These are phyloP conservation scores for Aspergillus homomorphus DNA, from an alignment of 495 filamentous ascomycete species.

Conservation along the genomic window DNA sequence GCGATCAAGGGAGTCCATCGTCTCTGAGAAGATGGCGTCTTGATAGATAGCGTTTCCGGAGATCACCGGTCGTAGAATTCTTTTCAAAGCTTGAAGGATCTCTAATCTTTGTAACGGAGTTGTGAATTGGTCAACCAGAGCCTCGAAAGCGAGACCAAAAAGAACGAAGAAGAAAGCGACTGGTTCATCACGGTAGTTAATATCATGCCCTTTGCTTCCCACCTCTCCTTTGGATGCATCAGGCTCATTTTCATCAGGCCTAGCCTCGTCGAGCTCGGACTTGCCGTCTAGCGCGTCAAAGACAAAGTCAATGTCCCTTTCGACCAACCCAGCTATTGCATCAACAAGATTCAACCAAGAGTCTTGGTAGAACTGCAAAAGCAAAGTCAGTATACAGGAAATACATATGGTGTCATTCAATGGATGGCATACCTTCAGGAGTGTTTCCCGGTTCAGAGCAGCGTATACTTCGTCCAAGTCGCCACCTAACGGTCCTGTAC, in stretches of 20 bases:
- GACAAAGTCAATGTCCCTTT: conserved; percentile 94
- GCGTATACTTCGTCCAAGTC: conserved; percentile 89
- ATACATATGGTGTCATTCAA: not conserved
- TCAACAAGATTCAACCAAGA: conserved; percentile 96
- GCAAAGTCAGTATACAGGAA: conserved; percentile 21
- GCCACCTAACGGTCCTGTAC: conserved; percentile 62
- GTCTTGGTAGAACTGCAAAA: conserved; percentile 81
- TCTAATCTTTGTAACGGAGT: conserved; percentile 78
- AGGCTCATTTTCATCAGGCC: conserved; percentile 37
- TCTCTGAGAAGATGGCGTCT: conserved; percentile 93
- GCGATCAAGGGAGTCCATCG: conserved; percentile 93
- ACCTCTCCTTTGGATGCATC: conserved; percentile 37
- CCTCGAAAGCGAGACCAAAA: conserved; percentile 94
- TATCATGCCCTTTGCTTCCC: conserved; percentile 63
- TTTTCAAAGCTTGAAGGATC: conserved; percentile 87
- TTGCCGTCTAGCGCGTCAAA: conserved; percentile 95
- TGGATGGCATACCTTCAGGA: conserved; percentile 72
- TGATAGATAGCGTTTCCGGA: conserved; percentile 95
- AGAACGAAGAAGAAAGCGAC: conserved; percentile 99
- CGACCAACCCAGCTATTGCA: conserved; percentile 95
- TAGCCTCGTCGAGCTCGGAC: conserved; percentile 28
- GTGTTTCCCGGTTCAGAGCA: conserved; percentile 87
- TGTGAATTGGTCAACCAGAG: conserved; percentile 76
- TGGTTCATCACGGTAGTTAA: conserved; percentile 97
- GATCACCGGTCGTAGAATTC: conserved; percentile 92